These are phyloP conservation scores for Senecio squalidus DNA, from an alignment of 140 eudicot species.

Conservation along the genomic window DNA sequence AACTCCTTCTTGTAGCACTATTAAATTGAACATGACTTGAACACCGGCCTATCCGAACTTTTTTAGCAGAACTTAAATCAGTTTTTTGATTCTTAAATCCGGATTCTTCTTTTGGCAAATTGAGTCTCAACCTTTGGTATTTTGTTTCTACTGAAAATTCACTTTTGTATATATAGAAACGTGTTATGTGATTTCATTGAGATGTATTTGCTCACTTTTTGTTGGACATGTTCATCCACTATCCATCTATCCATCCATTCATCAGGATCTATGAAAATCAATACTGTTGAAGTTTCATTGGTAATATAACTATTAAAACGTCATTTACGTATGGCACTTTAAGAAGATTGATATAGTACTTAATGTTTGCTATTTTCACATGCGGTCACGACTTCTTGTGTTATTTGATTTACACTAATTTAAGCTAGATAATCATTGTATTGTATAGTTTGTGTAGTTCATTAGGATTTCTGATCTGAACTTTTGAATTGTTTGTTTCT, in stretches of 20 bases:
- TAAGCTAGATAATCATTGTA: neutral
- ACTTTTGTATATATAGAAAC: neutral
- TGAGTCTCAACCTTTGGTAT: slow-evolving; percentile 1
- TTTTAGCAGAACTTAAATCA: neutral
- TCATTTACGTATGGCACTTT: neutral
- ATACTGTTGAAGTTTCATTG: neutral
- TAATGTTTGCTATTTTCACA: neutral
- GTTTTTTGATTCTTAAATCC: neutral
- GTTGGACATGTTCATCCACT: too few species aligned
- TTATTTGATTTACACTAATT: slow-evolving; percentile 2
- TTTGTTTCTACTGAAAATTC: neutral
- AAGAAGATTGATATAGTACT: neutral
- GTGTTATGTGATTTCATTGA: neutral
- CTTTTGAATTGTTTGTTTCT: neutral
- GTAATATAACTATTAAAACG: slow-evolving; percentile 1
- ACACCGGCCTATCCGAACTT: neutral
- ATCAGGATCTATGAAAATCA: neutral
- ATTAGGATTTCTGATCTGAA: neutral
- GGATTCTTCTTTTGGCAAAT: neutral
- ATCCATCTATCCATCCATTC: too few species aligned
- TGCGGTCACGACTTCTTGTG: slow-evolving; percentile 1
- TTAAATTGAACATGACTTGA: slow-evolving; percentile 3
- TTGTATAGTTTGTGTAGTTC: neutral
- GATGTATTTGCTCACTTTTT: too few species aligned
- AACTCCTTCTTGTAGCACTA: neutral